Evolutionary conservation across 345 rosid species (phyloP).

Genomic region (Moringa oleifera): DNA sequence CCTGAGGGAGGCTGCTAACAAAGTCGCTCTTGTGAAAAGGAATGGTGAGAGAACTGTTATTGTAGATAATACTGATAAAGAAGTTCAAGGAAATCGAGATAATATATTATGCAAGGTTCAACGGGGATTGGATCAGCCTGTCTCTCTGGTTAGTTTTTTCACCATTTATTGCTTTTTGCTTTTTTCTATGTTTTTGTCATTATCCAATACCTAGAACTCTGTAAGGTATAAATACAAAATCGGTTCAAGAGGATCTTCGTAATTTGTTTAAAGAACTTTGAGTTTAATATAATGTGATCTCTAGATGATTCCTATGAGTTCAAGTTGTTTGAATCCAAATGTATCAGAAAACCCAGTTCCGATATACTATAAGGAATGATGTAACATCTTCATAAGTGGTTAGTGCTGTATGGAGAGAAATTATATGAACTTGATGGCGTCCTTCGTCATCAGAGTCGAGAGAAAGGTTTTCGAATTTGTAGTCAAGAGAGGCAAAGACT

Average conservation of each 20-base stretch:
- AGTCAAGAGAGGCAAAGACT: too few relatives aligned
- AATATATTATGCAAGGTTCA: conserved; percentile 2
- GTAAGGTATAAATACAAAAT: not conserved
- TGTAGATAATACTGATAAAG: not conserved
- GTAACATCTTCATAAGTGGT: not conserved
- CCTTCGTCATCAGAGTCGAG: too few relatives aligned
- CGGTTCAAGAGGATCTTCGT: not conserved
- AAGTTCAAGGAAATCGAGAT: conserved; percentile 7
- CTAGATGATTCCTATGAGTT: too few relatives aligned
- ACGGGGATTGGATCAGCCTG: conserved; percentile 11
- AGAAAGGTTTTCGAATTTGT: too few relatives aligned
- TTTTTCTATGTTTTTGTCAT: not conserved
- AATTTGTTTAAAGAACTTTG: too few relatives aligned
- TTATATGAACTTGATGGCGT: too few relatives aligned
- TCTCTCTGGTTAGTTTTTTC: conserved; percentile 17
- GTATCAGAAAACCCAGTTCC: too few relatives aligned
- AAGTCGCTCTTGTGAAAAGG: conserved; percentile 21
- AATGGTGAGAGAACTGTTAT: conserved; percentile 8
- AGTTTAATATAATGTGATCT: too few relatives aligned
- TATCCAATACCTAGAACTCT: not conserved
- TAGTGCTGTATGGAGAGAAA: not conserved
- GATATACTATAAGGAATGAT: too few relatives aligned
- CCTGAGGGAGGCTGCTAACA: conserved; percentile 30
- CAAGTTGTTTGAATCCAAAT: too few relatives aligned
- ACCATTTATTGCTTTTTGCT: not conserved